Percentiles rank a stretch among this genome's conserved stretches.
Evolutionary conservation across 164 flowering plant genomes (phyloP).

Genomic region (Magnolia officinalis): DNA sequence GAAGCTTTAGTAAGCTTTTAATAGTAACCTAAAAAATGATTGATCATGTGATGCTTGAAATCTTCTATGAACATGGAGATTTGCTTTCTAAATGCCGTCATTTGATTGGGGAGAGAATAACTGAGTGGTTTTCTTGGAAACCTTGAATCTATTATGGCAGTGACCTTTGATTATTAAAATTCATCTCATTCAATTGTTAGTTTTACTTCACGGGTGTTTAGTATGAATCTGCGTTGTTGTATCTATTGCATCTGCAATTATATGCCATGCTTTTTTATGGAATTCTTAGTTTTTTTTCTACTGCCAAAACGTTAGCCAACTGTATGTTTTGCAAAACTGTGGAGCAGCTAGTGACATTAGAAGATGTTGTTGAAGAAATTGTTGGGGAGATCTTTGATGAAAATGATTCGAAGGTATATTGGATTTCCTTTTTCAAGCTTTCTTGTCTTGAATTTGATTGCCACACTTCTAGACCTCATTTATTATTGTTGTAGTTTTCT

Average conservation of each 20-base stretch:
- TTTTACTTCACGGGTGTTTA: not conserved
- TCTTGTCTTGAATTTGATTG: not conserved
- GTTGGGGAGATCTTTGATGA: slow-evolving; percentile 99
- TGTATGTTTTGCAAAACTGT: not conserved
- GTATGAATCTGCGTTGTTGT: too few relatives aligned
- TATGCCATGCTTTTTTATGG: too few relatives aligned
- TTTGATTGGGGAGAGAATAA: not conserved
- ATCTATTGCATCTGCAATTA: too few relatives aligned
- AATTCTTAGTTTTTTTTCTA: too few relatives aligned
- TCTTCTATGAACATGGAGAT: not conserved
- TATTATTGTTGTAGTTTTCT: not conserved
- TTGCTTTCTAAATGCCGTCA: not conserved
- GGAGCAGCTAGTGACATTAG: slow-evolving; percentile 77
- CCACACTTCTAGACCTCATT: not conserved
- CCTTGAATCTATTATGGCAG: not conserved
- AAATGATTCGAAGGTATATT: slow-evolving; percentile 88
- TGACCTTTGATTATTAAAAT: not conserved
- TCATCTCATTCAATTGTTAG: not conserved
- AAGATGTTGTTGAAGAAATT: slow-evolving; percentile 99
- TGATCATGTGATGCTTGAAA: not conserved
- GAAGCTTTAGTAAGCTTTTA: not conserved
- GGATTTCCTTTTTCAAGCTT: not conserved
- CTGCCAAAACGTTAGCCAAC: not conserved
- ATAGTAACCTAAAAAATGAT: not conserved
- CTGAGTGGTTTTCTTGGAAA: too few relatives aligned